Evolutionary conservation across 2,329 filamentous ascomycete genomes (phyloP), one percentile per base, ranked within the genome.

Genomic region (Hymenoscyphus albidus): DNA sequence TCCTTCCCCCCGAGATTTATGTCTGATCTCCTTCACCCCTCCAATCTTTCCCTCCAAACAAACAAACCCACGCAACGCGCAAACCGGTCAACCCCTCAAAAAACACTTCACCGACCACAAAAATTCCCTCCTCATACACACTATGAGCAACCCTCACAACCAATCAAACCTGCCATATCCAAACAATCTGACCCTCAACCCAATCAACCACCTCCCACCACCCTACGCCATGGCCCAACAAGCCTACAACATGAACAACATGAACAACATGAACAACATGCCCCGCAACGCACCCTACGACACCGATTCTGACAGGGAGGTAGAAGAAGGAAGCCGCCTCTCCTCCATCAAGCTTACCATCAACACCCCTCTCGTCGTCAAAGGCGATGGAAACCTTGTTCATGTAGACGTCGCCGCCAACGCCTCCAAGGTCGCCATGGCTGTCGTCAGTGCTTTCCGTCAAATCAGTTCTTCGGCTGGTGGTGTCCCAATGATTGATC

Each of bases 361-460:
- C 75, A 80, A 80, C 69, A 79, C 80, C 16, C 77, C 80, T 0
- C 72, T 85, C 70, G 76, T 70, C 65, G 76, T 86, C 69, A 74
- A 74, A 44, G 80, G 79, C 66, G 77, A 77, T 73, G 76, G 80
- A 73, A 87, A 86, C 72, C 71, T 82, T 59, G 71, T 83, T 22
- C 70, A 75, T 0, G 71, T 77, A 3, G 76, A 78, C 5, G 76
- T 80, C 1, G 72, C 77, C 5, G 73, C 74, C 4, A 76, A 78
- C 58, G 80, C 81, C 71, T 71, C 77, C 70, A 64, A 64, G 5
- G 76, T 85, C 65, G 78, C 81, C 10, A 73, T 76, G 7, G 76
- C 81, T 3, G 74, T 86, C 2, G 76, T 83, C 13, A 70, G 77
- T 13, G 78, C 80, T 2, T 72, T 86, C 1, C 74, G 78, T 42